These are phyloP conservation scores for Mrakia hoshinonis DNA, from an alignment of 768 basidiomycete species.

Conservation along the genomic window DNA sequence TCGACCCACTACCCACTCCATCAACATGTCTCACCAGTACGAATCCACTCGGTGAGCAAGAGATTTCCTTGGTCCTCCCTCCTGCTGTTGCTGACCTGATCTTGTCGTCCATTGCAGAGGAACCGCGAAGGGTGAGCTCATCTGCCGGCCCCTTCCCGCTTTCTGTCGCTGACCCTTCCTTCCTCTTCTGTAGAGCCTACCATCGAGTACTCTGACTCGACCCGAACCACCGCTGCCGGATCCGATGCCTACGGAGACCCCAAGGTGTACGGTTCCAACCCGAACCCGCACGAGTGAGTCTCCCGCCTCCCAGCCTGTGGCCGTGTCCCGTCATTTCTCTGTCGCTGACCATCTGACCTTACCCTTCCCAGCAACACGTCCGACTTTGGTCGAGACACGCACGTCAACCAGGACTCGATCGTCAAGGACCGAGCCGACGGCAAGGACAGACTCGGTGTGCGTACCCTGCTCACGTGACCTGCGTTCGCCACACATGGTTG, in stretches of 20 bases:
- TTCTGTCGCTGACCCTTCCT: too few relatives aligned
- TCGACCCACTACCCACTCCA: background rate
- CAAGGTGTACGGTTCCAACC: slow-evolving; percentile 6
- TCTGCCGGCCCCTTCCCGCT: background rate
- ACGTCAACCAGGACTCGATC: slow-evolving; percentile 4
- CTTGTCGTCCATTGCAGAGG: background rate
- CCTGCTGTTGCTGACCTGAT: background rate
- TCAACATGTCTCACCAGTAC: slow-evolving; percentile 8
- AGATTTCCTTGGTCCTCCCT: too few relatives aligned
- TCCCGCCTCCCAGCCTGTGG: background rate
- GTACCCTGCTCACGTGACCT: background rate
- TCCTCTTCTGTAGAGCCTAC: slow-evolving; percentile 1
- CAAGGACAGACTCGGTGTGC: slow-evolving; percentile 12
- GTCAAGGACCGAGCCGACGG: slow-evolving; percentile 12
- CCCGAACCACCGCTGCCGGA: background rate
- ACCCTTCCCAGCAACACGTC: background rate
- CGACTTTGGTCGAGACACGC: slow-evolving; percentile 7
- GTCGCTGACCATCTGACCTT: background rate
- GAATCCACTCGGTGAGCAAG: background rate
- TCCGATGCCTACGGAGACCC: background rate
- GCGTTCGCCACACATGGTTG: background rate
- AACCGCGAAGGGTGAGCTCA: background rate
- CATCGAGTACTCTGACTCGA: slow-evolving; percentile 10
- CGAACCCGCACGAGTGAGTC: slow-evolving; percentile 7
- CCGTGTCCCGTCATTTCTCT: background rate